Percentiles rank a stretch among this genome's conserved stretches.
Conservation (phyloP, 169 alveolate species). For the Plasmodium fragile region DNA sequence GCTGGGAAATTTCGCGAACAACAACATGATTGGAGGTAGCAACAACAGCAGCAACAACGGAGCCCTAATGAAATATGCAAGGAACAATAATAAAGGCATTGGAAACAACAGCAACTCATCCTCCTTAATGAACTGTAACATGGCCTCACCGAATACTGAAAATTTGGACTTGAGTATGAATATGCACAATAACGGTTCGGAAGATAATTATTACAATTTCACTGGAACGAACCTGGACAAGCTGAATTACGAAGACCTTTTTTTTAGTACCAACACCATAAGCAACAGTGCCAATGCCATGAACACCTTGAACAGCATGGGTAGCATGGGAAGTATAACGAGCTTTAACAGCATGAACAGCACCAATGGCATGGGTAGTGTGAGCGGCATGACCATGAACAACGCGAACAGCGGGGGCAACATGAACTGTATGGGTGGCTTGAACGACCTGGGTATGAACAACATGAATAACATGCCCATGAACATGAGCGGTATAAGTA, state of each 20-base stretch:
- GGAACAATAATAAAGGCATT: not conserved
- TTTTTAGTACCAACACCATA: not conserved
- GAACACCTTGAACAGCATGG: not conserved
- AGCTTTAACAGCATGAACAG: not conserved
- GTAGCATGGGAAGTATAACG: not conserved
- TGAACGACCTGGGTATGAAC: not conserved
- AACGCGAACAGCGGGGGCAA: not conserved
- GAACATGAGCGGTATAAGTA: not conserved
- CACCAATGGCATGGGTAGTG: not conserved
- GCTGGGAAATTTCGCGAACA: not conserved
- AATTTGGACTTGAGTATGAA: conserved; percentile 1
- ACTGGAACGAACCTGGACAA: not conserved
- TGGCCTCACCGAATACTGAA: not conserved
- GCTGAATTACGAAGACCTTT: conserved; percentile 37
- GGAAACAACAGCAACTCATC: not conserved
- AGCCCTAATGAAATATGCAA: not conserved
- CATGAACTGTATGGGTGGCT: not conserved
- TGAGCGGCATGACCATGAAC: not conserved
- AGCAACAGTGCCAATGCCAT: not conserved
- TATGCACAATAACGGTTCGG: not conserved
- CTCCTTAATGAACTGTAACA: not conserved
- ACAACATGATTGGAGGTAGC: conserved; percentile 3
- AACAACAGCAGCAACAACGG: not conserved
- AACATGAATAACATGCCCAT: not conserved
- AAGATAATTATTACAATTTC: conserved; percentile 29